Conservation (phyloP, 1,284 basidiomycete species). For the Austropuccinia psidii region DNA sequence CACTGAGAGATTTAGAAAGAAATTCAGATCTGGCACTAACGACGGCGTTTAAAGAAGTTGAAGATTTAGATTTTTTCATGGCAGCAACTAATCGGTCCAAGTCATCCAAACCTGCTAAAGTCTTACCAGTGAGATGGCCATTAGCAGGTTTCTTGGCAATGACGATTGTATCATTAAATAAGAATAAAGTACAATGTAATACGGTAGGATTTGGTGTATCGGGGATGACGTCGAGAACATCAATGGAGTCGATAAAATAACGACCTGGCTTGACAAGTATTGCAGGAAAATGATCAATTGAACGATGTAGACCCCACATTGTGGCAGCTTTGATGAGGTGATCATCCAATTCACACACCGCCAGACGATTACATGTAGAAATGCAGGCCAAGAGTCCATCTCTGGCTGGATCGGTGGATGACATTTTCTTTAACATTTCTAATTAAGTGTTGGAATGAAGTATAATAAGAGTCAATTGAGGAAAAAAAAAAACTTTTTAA, state of each 20-base stretch:
- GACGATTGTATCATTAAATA: conserved; percentile 91
- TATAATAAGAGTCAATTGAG: neutral
- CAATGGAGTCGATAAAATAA: conserved; percentile 83
- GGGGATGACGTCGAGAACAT: conserved; percentile 72
- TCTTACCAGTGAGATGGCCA: conserved; percentile 60
- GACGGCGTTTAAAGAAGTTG: conserved; percentile 22
- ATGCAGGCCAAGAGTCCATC: conserved; percentile 66
- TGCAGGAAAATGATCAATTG: conserved; percentile 82
- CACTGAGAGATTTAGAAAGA: conserved; percentile 50
- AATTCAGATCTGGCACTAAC: conserved; percentile 52
- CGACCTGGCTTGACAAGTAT: conserved; percentile 75
- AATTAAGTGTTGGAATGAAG: neutral
- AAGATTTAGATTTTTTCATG: conserved; percentile 52
- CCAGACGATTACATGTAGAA: conserved; percentile 80
- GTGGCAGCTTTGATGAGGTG: conserved; percentile 80
- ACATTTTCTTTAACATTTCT: conserved; percentile 41
- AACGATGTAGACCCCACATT: conserved; percentile 74
- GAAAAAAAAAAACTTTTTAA: conserved; percentile 39
- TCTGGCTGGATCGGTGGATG: conserved; percentile 51
- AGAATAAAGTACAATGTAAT: conserved; percentile 78
- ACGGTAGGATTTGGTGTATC: conserved; percentile 44
- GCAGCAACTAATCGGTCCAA: conserved; percentile 59
- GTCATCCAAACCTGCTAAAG: conserved; percentile 75
- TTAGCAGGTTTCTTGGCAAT: conserved; percentile 76
- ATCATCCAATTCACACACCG: conserved; percentile 83